Percentiles rank a stretch among this genome's conserved stretches.
phyloP scores from a whole-genome alignment of 2,329 filamentous ascomycete genomes.

The Aspergillus niger region DNA sequence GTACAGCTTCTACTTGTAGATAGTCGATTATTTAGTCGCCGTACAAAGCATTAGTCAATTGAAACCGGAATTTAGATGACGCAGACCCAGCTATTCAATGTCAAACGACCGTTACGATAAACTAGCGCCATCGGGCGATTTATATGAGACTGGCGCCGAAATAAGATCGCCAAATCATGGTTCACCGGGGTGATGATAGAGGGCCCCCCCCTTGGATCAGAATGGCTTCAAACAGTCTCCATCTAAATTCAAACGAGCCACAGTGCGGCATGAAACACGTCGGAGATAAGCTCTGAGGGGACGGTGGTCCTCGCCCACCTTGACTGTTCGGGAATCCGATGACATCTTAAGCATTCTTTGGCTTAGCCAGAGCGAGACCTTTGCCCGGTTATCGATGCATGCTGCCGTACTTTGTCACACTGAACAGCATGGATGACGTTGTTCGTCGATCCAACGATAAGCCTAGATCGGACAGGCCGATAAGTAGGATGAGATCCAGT shows the following conservation, averaged over 20 bases:
- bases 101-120: neutral
- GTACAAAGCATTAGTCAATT: too few relatives aligned
- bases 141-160: neutral
- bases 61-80: neutral
- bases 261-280: neutral
- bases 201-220: too few relatives aligned
- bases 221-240: too few relatives aligned
- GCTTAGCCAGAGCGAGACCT: neutral
- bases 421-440: neutral
- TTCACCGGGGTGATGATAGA: too few relatives aligned
- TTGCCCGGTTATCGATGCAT: neutral
- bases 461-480: neutral
- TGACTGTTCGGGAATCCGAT: neutral
- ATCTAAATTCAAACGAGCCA: too few relatives aligned
- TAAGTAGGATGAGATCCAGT: neutral
- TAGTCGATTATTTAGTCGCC: too few relatives aligned
- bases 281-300: neutral
- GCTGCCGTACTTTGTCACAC: neutral
- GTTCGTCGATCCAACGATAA: neutral
- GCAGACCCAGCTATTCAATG: neutral
- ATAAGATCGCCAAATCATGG: neutral
- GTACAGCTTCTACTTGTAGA: too few relatives aligned
- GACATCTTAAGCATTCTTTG: slow-evolving; percentile 2
- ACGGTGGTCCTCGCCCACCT: neutral
- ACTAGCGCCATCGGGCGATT: neutral